A percentile compares a stretch with the other conserved stretches of the same genome.
Evolutionary conservation across 2,329 filamentous ascomycete genomes (phyloP).

Genomic region (Sporothrix schenckii): DNA sequence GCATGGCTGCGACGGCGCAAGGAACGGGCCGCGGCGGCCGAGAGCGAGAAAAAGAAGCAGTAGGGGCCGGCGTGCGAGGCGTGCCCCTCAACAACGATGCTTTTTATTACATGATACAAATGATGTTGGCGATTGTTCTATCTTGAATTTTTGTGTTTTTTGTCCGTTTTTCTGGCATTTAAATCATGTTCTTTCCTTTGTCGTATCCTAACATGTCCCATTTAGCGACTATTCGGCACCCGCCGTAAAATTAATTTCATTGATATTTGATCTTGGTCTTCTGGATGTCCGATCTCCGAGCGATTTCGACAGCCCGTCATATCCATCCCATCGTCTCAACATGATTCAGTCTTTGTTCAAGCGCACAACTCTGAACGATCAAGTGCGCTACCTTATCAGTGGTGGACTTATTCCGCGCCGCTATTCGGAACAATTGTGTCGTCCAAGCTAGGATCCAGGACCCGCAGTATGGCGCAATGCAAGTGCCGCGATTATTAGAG

Average conservation of each 20-base stretch:
- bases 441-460: neutral
- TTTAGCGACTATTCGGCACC: neutral
- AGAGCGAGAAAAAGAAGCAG: conserved; percentile 44
- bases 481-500: conserved; percentile 18
- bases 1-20: conserved; percentile 56
- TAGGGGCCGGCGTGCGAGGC: neutral
- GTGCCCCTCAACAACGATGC: neutral
- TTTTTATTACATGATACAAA: conserved; percentile 28
- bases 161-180: neutral
- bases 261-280: neutral
- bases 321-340: too few relatives aligned
- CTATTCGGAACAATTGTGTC: neutral
- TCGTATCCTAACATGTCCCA: neutral
- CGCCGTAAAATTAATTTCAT: neutral
- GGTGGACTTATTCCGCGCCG: conserved; percentile 4
- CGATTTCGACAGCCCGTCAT: too few relatives aligned
- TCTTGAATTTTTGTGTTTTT: neutral
- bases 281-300: too few relatives aligned
- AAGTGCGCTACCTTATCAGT: neutral
- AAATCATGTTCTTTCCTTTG: conserved; percentile 8
- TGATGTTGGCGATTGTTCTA: neutral
- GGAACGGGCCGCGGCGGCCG: conserved; percentile 46
- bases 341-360: too few relatives aligned
- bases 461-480: conserved; percentile 1
- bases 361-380: neutral